Evolutionary conservation across 805 yeast genomes (phyloP).

Genomic region (Lipomyces mesembrius): DNA sequence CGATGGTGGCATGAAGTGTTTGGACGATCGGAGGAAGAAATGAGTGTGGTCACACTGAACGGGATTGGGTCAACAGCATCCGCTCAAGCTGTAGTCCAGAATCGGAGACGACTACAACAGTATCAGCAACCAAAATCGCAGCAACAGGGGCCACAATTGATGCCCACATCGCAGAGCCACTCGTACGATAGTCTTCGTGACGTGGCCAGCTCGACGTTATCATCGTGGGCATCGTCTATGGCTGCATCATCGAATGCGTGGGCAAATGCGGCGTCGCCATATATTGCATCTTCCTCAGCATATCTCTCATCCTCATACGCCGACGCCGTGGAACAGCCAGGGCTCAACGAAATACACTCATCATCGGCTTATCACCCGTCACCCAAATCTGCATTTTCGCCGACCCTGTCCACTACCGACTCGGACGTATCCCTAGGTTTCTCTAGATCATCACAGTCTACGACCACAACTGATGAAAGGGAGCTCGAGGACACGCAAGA

Average conservation of each 20-base stretch:
- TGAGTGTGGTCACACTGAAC: conserved; percentile 49
- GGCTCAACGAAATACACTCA: neutral
- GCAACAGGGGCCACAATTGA: conserved; percentile 3
- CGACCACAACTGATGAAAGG: neutral
- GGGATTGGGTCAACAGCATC: conserved; percentile 34
- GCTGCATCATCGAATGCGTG: conserved; percentile 33
- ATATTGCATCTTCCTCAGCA: conserved; percentile 25
- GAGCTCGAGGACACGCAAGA: conserved; percentile 2
- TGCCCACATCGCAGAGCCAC: neutral
- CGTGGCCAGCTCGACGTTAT: conserved; percentile 24
- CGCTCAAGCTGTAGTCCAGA: conserved; percentile 24
- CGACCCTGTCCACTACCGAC: neutral
- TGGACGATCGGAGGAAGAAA: conserved; percentile 73
- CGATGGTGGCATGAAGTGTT: conserved; percentile 90
- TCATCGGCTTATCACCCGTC: neutral
- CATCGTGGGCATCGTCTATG: conserved; percentile 33
- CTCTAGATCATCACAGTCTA: neutral
- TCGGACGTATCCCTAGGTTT: neutral
- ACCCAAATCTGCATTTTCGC: neutral
- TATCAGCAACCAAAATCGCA: conserved; percentile 16
- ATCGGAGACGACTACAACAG: conserved; percentile 17
- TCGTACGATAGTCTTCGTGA: conserved; percentile 13
- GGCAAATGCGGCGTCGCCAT: conserved; percentile 33
- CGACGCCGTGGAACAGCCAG: conserved; percentile 1
- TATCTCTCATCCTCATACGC: conserved; percentile 12